Evolutionary conservation across 176 grass and related monocot genomes (phyloP), one percentile per base, ranked within the genome.

Genomic region (Triticum timopheevii): DNA sequence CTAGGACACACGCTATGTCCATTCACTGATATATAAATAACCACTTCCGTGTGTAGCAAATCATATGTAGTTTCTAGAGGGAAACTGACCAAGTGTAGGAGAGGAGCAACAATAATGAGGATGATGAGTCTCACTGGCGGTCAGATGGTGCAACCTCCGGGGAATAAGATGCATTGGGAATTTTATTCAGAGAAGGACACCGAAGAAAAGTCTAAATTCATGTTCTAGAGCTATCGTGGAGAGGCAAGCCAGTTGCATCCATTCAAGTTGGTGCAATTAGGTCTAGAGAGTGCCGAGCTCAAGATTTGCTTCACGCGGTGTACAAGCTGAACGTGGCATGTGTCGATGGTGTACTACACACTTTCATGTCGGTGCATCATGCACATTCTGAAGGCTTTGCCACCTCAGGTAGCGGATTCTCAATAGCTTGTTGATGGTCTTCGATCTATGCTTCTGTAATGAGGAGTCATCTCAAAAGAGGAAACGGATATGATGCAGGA

Each of bases 321-420:
- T 20, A 20, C 2, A 0, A 58, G 54, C 0, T 58, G 7, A 58
- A 8, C 0, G 19, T 22, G 6, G 17, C 54, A 58, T 58, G 54
- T 8, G 54, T 58, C 2, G 6, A 0, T 20, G 19, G 17, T 58
- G 54, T 58, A 58, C 19, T 22, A 20, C 2, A 1, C 54, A 22
- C 19, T 20, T 58, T 20, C 54, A 58, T 58, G 54, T 7, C 7
- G 54, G 19, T 17, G 49, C 15, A 52, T 4, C 49, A 52, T 17
- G 49, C 49, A 2, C 15, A 52, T 17, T 0, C 0, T 17, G 5
- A 17, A 52, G 15, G 49, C 15, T 52, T 42, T 42, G 45, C 13
- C 1, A 49, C 0, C 45, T 49, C 45, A 0, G 0, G 0, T 1
- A 13, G 13, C 5, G 45, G 45, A 49, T 15, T 49, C 5, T 17